These are phyloP conservation scores for Carpinus viminea DNA, from an alignment of 306 rosid species.

Conservation along the genomic window DNA sequence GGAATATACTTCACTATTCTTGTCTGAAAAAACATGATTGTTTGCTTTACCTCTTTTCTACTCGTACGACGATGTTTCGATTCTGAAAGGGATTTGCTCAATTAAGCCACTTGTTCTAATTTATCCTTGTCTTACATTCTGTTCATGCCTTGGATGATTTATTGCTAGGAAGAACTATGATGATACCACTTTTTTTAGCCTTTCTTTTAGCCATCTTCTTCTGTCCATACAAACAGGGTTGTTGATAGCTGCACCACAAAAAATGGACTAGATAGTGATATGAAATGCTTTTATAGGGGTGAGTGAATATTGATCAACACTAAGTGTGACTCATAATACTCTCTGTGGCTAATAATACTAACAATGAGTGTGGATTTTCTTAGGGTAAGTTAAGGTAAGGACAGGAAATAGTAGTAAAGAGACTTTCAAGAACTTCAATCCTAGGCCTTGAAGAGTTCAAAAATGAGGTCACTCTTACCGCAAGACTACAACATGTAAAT, in stretches of 20 bases:
- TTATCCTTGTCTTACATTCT: too few relatives aligned
- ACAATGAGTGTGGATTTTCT: not conserved
- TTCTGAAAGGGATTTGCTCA: not conserved
- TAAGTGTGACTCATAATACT: not conserved
- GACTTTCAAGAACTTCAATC: conserved; percentile 41
- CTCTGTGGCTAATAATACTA: not conserved
- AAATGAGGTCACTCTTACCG: conserved; percentile 48
- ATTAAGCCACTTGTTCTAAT: too few relatives aligned
- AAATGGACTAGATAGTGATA: not conserved
- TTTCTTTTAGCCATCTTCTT: not conserved
- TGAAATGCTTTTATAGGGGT: not conserved
- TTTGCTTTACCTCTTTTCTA: not conserved
- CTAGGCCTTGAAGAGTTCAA: conserved; percentile 54
- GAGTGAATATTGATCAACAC: too few relatives aligned
- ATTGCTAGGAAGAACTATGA: not conserved
- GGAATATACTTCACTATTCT: too few relatives aligned
- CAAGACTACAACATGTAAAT: conserved; percentile 53
- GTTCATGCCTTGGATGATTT: not conserved
- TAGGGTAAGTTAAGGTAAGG: conserved; percentile 36
- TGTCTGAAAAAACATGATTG: not conserved
- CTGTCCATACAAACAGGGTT: not conserved
- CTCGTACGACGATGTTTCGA: not conserved
- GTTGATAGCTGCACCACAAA: not conserved
- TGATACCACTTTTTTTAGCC: not conserved
- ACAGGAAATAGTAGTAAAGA: conserved; percentile 42